These are phyloP conservation scores for Blastocystis sp. DNA, from an alignment of 352 stramenopile genomes.

Conservation along the genomic window DNA sequence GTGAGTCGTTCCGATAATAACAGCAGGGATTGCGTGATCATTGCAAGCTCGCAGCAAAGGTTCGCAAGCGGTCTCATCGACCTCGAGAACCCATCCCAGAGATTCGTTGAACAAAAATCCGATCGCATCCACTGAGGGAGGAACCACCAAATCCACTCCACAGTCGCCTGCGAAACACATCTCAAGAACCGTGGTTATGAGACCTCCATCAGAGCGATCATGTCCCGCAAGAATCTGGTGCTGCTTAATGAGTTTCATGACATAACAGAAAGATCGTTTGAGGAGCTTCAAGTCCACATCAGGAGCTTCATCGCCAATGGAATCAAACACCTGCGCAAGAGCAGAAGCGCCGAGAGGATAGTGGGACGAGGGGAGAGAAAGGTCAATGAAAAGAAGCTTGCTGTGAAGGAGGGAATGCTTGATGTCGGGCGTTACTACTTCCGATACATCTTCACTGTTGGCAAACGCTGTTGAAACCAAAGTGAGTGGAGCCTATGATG, in stretches of 20 bases:
- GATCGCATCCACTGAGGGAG: slow-evolving; percentile 71
- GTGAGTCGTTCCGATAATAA: neutral
- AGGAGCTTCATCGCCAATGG: slow-evolving; percentile 75
- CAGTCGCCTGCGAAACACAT: slow-evolving; percentile 98
- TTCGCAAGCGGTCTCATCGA: slow-evolving; percentile 69
- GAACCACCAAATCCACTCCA: slow-evolving; percentile 77
- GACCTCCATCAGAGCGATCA: slow-evolving; percentile 93
- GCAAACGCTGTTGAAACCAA: slow-evolving; percentile 95
- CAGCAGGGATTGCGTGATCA: neutral
- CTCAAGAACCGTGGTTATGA: slow-evolving; percentile 87
- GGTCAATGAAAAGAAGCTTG: slow-evolving; percentile 88
- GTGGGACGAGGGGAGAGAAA: slow-evolving; percentile 76
- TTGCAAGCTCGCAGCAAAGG: neutral
- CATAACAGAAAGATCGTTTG: slow-evolving; percentile 71
- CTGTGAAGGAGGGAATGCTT: slow-evolving; percentile 76
- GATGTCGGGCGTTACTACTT: slow-evolving; percentile 92
- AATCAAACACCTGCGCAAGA: slow-evolving; percentile 81
- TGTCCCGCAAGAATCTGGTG: slow-evolving; percentile 87
- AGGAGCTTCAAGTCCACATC: slow-evolving; percentile 85
- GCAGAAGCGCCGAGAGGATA: slow-evolving; percentile 84
- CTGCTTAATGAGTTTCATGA: slow-evolving; percentile 76
- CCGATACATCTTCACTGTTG: slow-evolving; percentile 87
- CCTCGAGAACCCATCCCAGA: slow-evolving; percentile 90
- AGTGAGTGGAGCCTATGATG: slow-evolving; percentile 80
- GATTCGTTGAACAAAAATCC: slow-evolving; percentile 89